These are phyloP conservation scores for Dittrichia graveolens DNA, from an alignment of 129 eudicot species.

Conservation along the genomic window DNA sequence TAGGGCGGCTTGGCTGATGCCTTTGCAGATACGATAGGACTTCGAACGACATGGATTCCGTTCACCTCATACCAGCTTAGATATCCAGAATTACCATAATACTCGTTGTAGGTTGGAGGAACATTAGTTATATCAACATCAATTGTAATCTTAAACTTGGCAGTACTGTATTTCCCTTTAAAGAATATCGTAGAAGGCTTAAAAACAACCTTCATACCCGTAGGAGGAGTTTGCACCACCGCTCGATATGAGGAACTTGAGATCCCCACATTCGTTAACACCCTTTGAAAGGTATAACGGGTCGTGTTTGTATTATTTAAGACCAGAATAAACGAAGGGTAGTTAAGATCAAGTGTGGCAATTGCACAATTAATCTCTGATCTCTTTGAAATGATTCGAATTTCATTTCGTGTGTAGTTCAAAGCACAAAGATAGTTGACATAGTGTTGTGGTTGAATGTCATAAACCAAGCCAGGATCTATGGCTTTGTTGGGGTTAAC, in stretches of 20 bases:
- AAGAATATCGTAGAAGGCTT: slow-evolving; percentile 37
- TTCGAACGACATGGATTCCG: slow-evolving; percentile 44
- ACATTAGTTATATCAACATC: slow-evolving; percentile 36
- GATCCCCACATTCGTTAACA: slow-evolving; percentile 41
- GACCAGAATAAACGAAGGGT: slow-evolving; percentile 50
- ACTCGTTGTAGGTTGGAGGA: slow-evolving; percentile 37
- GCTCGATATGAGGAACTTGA: slow-evolving; percentile 38
- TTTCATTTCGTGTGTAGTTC: slow-evolving; percentile 43
- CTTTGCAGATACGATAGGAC: slow-evolving; percentile 48
- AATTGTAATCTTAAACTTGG: slow-evolving; percentile 42
- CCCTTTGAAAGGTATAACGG: slow-evolving; percentile 39
- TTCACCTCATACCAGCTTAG: slow-evolving; percentile 48
- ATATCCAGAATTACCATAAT: slow-evolving; percentile 48
- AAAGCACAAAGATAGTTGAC: slow-evolving; percentile 46
- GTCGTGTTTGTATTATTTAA: slow-evolving; percentile 53
- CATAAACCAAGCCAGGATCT: slow-evolving; percentile 54
- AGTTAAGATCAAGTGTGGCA: slow-evolving; percentile 48
- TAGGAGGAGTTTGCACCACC: slow-evolving; percentile 27
- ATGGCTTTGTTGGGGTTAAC: slow-evolving; percentile 55
- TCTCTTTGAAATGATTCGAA: slow-evolving; percentile 37
- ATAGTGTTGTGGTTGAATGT: slow-evolving; percentile 42
- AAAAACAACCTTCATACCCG: slow-evolving; percentile 40
- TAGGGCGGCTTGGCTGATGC: slow-evolving; percentile 28
- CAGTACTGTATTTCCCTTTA: slow-evolving; percentile 34
- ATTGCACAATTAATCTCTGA: slow-evolving; percentile 28